A percentile compares a stretch with the other conserved stretches of the same genome.
phyloP scores from a whole-genome alignment of 2,329 filamentous ascomycete genomes.

The Beauveria brongniartii region DNA sequence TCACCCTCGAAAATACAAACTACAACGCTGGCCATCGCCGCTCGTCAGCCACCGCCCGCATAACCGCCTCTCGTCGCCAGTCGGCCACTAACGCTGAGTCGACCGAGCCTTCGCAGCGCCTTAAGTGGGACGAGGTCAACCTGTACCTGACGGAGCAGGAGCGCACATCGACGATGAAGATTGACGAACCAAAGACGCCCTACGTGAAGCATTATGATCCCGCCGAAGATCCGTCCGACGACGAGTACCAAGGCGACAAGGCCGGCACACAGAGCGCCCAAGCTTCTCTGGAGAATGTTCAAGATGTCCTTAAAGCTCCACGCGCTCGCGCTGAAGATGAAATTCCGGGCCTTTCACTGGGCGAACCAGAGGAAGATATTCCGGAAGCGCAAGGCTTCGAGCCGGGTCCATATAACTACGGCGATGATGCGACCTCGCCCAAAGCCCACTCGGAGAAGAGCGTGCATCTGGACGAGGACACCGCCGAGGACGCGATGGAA shows the following conservation, averaged over 20 bases:
- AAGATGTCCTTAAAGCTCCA: constrained; percentile 23
- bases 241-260: constrained; percentile 46
- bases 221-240: constrained; percentile 75
- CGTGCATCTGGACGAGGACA: constrained; percentile 68
- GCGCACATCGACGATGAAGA: constrained; percentile 95
- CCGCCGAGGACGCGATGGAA: constrained; percentile 45
- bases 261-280: constrained; percentile 12
- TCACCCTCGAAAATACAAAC: constrained; percentile 89
- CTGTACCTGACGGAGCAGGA: constrained; percentile 96
- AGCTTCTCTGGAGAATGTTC: constrained; percentile 21
- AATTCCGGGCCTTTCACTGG: constrained; percentile 85
- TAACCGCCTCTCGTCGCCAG: constrained; percentile 60
- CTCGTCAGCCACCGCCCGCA: constrained; percentile 62
- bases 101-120: constrained; percentile 54
- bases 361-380: constrained; percentile 76
- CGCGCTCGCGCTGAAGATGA: constrained; percentile 53
- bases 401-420: not conserved
- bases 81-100: constrained; percentile 45
- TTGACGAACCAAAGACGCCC: constrained; percentile 95
- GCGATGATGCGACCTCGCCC: constrained; percentile 18
- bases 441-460: constrained; percentile 50
- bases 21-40: constrained; percentile 87
- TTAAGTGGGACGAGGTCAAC: constrained; percentile 99
- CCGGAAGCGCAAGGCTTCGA: constrained; percentile 31
- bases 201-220: constrained; percentile 92